These are phyloP conservation scores for Lunasporangiospora selenospora DNA, from an alignment of 192 early-diverging fungal species.

Conservation along the genomic window DNA sequence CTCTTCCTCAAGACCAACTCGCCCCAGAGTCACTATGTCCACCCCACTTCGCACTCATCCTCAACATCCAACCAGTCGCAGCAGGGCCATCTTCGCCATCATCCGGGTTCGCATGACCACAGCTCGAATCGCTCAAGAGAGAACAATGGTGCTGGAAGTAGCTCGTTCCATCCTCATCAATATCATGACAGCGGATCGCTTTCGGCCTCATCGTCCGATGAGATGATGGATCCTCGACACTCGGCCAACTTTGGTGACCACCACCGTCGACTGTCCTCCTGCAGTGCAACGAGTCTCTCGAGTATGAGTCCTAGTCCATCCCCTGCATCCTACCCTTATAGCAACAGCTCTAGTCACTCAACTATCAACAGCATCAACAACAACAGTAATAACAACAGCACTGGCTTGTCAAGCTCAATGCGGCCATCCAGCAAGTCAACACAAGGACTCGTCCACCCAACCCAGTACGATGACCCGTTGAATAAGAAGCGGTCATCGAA, in stretches of 20 bases:
- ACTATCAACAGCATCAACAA: background rate
- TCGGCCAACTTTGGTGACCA: background rate
- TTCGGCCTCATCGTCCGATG: slow-evolving; percentile 1
- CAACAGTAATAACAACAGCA: background rate
- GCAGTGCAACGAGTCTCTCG: slow-evolving; percentile 14
- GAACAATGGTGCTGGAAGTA: background rate
- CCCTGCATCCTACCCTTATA: slow-evolving; percentile 8
- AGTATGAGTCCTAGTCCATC: slow-evolving; percentile 18
- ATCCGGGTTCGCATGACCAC: background rate
- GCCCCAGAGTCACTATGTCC: slow-evolving; percentile 7
- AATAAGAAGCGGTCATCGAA: slow-evolving; percentile 12
- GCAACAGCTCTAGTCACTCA: background rate
- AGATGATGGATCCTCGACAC: background rate
- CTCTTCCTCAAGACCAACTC: slow-evolving; percentile 23
- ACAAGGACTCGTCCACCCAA: background rate
- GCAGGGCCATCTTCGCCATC: background rate
- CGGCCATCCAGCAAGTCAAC: background rate
- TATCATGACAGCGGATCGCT: background rate
- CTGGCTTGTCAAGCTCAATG: background rate
- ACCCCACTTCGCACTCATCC: background rate
- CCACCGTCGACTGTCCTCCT: slow-evolving; percentile 14
- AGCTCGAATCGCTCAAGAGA: background rate
- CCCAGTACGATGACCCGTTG: background rate
- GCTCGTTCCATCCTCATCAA: background rate
- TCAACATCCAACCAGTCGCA: background rate